Conservation (phyloP, 306 rosid genomes). For the Lathyrus aphaca region DNA sequence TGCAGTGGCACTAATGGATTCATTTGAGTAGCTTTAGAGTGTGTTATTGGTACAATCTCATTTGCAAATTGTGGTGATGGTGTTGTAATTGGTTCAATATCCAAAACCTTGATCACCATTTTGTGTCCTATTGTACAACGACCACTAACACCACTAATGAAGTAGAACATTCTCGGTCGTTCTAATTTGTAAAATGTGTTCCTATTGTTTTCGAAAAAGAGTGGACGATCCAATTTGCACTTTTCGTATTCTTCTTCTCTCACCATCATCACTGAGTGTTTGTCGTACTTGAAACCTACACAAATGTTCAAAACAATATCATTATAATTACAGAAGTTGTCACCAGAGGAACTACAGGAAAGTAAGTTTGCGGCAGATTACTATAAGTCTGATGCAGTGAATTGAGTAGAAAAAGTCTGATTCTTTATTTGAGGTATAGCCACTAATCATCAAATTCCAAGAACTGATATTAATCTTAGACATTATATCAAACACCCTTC, state of each 20-base stretch:
- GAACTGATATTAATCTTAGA: no score
- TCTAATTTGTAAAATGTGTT: constrained; percentile 50
- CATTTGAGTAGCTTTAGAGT: constrained; percentile 34
- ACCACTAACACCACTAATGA: constrained; percentile 81
- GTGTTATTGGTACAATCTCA: constrained; percentile 26
- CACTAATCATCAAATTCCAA: no score
- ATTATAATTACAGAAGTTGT: no score
- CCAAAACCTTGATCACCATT: constrained; percentile 75
- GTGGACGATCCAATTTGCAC: constrained; percentile 61
- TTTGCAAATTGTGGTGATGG: constrained; percentile 44
- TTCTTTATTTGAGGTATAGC: no score
- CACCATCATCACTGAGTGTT: constrained; percentile 80
- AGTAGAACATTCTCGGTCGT: constrained; percentile 69
- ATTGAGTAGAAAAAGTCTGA: no score
- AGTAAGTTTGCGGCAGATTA: no score
- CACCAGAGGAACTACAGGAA: no score
- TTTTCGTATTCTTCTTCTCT: constrained; percentile 68
- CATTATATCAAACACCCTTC: no score
- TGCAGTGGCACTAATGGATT: constrained; percentile 28
- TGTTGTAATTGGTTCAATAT: constrained; percentile 32
- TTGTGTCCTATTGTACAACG: constrained; percentile 76
- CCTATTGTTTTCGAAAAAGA: constrained; percentile 70
- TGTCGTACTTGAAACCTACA: constrained; percentile 63
- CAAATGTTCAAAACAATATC: background rate
- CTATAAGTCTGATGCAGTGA: no score